Evolutionary conservation across 768 basidiomycete genomes (phyloP).

Genomic region (Phaffia australis): DNA sequence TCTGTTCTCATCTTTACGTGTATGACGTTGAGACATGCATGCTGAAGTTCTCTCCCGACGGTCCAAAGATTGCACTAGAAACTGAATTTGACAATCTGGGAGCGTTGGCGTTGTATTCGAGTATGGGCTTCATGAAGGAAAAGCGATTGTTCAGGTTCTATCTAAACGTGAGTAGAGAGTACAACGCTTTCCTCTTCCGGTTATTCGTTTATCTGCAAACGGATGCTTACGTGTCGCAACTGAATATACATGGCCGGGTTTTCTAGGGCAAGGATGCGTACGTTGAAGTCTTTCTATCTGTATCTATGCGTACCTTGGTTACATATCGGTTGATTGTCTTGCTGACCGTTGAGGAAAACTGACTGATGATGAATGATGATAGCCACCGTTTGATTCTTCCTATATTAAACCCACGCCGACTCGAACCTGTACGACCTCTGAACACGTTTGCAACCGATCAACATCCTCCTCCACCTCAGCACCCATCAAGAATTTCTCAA

Average conservation of each 20-base stretch:
- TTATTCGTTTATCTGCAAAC: not conserved
- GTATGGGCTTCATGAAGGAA: constrained; percentile 88
- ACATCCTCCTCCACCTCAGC: too few species aligned
- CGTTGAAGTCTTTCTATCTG: not conserved
- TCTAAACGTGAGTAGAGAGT: constrained; percentile 50
- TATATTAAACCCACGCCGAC: too few species aligned
- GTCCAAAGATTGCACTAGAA: constrained; percentile 67
- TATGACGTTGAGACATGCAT: too few species aligned
- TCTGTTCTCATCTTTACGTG: constrained; percentile 17
- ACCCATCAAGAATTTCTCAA: too few species aligned
- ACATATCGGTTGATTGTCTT: too few species aligned
- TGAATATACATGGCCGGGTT: not conserved
- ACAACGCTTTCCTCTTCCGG: not conserved
- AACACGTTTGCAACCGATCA: too few species aligned
- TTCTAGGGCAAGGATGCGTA: constrained; percentile 19
- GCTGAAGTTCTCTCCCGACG: constrained; percentile 15
- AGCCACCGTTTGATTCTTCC: too few species aligned
- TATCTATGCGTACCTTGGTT: too few species aligned
- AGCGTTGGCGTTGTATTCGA: constrained; percentile 78
- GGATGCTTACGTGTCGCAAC: not conserved
- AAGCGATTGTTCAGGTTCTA: constrained; percentile 92
- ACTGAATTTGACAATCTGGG: constrained; percentile 88
- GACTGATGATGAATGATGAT: too few species aligned
- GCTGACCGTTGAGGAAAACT: too few species aligned
- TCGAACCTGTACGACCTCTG: too few species aligned